These are phyloP conservation scores for Tulasnella calospora DNA, from an alignment of 768 basidiomycete genomes.

Conservation along the genomic window DNA sequence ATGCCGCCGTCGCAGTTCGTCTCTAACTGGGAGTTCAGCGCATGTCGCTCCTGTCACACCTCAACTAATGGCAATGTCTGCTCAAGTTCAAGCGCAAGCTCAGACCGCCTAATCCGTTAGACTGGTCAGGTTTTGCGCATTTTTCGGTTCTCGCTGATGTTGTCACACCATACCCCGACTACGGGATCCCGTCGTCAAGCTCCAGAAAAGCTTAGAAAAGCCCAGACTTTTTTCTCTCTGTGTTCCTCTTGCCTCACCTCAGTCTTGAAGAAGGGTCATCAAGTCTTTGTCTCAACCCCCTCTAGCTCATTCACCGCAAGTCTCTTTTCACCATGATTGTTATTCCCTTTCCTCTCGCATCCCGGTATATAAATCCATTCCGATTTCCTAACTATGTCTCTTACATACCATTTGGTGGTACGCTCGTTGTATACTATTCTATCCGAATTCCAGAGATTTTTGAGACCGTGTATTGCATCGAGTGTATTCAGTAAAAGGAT, in stretches of 20 bases:
- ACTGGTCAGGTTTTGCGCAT: background rate
- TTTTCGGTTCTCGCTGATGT: background rate
- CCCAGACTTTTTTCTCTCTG: background rate
- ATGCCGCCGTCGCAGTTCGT: background rate
- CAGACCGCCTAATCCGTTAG: background rate
- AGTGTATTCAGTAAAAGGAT: background rate
- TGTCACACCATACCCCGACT: background rate
- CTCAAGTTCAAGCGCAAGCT: background rate
- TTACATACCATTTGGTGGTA: background rate
- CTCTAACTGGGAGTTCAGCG: background rate
- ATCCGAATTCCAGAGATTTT: conserved; percentile 17
- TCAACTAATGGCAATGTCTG: background rate
- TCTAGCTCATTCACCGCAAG: background rate
- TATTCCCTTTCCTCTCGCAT: conserved; percentile 3
- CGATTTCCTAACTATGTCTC: conserved; percentile 8
- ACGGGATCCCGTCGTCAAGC: background rate
- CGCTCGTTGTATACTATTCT: conserved; percentile 16
- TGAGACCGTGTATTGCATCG: background rate
- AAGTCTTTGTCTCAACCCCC: background rate
- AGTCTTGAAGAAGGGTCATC: background rate
- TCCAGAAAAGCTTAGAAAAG: background rate
- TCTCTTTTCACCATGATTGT: conserved; percentile 9
- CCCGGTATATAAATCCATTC: background rate
- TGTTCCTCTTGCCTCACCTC: background rate
- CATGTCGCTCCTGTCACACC: background rate